Conservation (phyloP, 2,329 filamentous ascomycete species). For the Colletotrichum sidae region DNA sequence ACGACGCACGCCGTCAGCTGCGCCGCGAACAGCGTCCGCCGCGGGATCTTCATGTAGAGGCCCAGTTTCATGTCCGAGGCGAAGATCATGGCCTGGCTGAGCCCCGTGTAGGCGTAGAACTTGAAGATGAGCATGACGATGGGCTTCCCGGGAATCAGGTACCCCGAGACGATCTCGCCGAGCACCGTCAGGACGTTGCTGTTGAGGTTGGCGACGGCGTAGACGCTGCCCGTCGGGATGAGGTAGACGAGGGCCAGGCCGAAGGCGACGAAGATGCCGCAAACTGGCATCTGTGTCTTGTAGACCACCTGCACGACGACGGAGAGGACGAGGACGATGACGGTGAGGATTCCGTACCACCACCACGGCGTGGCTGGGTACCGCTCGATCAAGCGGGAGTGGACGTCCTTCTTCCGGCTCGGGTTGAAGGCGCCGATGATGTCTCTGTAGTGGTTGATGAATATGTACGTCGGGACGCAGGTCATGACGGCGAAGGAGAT, state of each 20-base stretch:
- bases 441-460: constrained; percentile 54
- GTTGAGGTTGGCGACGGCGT: constrained; percentile 56
- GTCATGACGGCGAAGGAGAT: constrained; percentile 50
- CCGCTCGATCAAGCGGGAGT: constrained; percentile 50
- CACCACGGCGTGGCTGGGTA: constrained; percentile 48
- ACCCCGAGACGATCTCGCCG: constrained; percentile 47
- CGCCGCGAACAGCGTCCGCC: constrained; percentile 68
- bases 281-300: constrained; percentile 70
- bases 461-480: constrained; percentile 52
- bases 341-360: constrained; percentile 51
- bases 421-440: constrained; percentile 46
- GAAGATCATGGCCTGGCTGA: constrained; percentile 50
- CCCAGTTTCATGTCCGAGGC: constrained; percentile 63
- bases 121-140: constrained; percentile 54
- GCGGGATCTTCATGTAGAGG: constrained; percentile 66
- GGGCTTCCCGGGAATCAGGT: constrained; percentile 58
- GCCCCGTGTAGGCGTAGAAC: constrained; percentile 49
- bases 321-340: constrained; percentile 47
- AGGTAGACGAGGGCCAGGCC: constrained; percentile 50
- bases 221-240: constrained; percentile 66
- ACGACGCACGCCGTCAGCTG: constrained; percentile 68
- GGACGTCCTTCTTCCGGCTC: constrained; percentile 37
- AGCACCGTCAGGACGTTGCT: constrained; percentile 53
- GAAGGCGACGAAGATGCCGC: constrained; percentile 55
- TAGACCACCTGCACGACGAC: constrained; percentile 59